Evolutionary conservation across 2,329 filamentous ascomycete genomes (phyloP).

Genomic region (Akanthomyces uredinophilus): DNA sequence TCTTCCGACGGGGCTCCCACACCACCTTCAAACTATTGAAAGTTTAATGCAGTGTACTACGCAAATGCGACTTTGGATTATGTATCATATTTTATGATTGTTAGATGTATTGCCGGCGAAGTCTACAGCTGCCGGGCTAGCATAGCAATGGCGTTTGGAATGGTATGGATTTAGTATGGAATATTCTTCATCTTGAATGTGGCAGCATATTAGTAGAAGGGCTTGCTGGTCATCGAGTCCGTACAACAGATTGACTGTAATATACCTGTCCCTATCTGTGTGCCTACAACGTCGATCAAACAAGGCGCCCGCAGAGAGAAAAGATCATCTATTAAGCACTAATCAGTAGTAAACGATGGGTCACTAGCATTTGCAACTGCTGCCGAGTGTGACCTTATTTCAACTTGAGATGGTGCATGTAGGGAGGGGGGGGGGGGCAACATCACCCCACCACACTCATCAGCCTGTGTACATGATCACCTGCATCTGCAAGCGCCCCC

Average conservation of each 20-base stretch:
- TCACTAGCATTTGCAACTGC: not conserved
- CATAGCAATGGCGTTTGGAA: constrained; percentile 14
- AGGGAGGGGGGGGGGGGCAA: not conserved
- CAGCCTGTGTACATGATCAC: constrained; percentile 5
- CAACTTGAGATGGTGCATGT: not conserved
- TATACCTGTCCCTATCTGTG: not conserved
- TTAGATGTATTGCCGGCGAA: constrained; percentile 5
- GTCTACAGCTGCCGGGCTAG: constrained; percentile 5
- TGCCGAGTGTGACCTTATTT: not conserved
- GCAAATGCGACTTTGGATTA: constrained; percentile 10
- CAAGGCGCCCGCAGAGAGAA: no score
- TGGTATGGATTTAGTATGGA: not conserved
- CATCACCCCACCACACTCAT: constrained; percentile 9
- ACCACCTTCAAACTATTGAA: constrained; percentile 2
- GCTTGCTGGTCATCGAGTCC: not conserved
- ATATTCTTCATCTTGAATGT: not conserved
- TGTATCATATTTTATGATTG: constrained; percentile 13
- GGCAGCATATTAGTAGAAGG: not conserved
- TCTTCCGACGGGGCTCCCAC: constrained; percentile 32
- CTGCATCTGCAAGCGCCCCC: constrained; percentile 5
- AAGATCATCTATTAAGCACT: not conserved
- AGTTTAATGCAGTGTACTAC: not conserved
- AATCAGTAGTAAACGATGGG: not conserved
- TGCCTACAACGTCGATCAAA: not conserved
- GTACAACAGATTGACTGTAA: not conserved